Evolutionary conservation across 306 rosid genomes (phyloP).

Genomic region (Begonia fuchsioides): DNA sequence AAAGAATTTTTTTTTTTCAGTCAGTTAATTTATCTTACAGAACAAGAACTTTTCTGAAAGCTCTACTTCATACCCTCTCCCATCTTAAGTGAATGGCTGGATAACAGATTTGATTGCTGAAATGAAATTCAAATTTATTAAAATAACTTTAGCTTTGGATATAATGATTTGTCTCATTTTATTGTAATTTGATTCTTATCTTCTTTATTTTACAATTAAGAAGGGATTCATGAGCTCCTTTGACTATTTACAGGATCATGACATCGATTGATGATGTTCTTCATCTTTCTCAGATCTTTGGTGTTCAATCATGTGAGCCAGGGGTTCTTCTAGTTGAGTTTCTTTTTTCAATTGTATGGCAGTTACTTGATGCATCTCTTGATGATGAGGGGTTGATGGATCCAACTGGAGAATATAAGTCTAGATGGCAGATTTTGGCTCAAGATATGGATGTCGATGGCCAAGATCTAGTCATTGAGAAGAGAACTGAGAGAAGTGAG

Average conservation of each 20-base stretch:
- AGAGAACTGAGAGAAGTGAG: slow-evolving; percentile 31
- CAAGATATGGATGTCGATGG: slow-evolving; percentile 53
- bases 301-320: slow-evolving; percentile 43
- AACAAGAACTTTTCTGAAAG: too few relatives aligned
- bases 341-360: slow-evolving; percentile 64
- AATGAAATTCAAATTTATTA: too few relatives aligned
- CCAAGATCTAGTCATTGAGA: slow-evolving; percentile 31
- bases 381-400: slow-evolving; percentile 76
- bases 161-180: too few relatives aligned
- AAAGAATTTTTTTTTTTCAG: too few relatives aligned
- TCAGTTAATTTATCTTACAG: too few relatives aligned
- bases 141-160: too few relatives aligned
- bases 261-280: slow-evolving; percentile 65
- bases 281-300: slow-evolving; percentile 56
- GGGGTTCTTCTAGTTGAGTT: slow-evolving; percentile 73
- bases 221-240: slow-evolving; percentile 12
- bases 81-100: too few relatives aligned
- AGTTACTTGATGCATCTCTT: slow-evolving; percentile 77
- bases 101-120: too few relatives aligned
- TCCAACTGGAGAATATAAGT: slow-evolving; percentile 34
- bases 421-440: slow-evolving; percentile 41
- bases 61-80: too few relatives aligned
- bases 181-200: too few relatives aligned
- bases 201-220: not conserved
- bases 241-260: slow-evolving; percentile 56